Conservation (phyloP, 306 rosid species). For the Corylus avellana region DNA sequence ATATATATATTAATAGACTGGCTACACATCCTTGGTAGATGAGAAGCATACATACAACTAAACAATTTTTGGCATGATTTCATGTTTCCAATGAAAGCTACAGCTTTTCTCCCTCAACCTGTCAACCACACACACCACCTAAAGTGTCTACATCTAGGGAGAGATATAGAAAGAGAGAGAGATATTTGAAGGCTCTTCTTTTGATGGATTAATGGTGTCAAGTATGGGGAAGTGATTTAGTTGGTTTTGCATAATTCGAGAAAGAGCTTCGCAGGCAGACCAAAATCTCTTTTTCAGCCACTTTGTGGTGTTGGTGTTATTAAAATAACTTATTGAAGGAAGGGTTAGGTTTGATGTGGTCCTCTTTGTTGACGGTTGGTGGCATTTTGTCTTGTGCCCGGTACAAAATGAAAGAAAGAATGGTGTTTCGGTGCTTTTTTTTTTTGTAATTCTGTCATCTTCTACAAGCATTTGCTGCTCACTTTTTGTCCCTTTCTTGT, state of each 20-base stretch:
- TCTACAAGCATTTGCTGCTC: not conserved
- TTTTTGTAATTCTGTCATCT: not conserved
- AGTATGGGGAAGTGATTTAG: constrained; percentile 1
- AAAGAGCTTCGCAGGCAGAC: constrained; percentile 4
- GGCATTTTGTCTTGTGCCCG: not conserved
- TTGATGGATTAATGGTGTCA: not conserved
- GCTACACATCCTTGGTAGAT: not conserved
- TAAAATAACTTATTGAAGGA: not conserved
- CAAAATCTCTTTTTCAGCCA: not conserved
- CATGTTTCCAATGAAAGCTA: constrained; percentile 1
- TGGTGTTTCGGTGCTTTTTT: not conserved
- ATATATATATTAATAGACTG: no score
- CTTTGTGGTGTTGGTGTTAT: not conserved
- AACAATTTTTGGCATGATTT: not conserved
- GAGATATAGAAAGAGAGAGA: not conserved
- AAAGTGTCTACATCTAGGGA: no score
- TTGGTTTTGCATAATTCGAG: not conserved
- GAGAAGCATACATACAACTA: not conserved
- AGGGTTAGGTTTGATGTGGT: not conserved
- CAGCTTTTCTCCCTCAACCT: no score
- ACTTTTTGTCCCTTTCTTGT: not conserved
- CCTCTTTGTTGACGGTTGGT: not conserved
- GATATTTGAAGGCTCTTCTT: constrained; percentile 20
- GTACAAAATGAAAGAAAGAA: not conserved
- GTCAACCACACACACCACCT: no score